These are phyloP conservation scores for Tausonia pullulans DNA, from an alignment of 1,284 basidiomycete genomes.

Conservation along the genomic window DNA sequence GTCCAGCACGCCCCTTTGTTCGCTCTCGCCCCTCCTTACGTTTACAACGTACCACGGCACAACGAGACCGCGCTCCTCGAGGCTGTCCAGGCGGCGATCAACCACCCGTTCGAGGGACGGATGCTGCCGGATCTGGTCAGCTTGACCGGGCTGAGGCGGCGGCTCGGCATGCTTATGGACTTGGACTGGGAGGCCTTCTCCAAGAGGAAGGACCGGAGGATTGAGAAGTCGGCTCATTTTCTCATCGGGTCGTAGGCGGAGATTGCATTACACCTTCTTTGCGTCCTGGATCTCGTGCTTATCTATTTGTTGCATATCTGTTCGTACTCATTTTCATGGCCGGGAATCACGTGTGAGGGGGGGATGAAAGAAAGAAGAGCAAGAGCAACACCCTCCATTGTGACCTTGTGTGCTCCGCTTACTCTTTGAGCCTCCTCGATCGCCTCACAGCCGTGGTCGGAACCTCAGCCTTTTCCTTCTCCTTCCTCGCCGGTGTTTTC, in stretches of 20 bases:
- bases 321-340: too few species aligned
- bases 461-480: too few species aligned
- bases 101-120: slow-evolving; percentile 1
- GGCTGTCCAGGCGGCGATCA: neutral
- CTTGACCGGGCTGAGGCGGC: neutral
- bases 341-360: too few species aligned
- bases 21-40: neutral
- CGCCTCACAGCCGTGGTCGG: neutral
- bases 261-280: too few species aligned
- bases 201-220: neutral
- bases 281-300: too few species aligned
- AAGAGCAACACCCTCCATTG: too few species aligned
- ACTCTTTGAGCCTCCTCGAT: neutral
- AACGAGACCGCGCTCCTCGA: neutral
- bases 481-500: neutral
- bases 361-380: too few species aligned
- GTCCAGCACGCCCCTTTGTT: neutral
- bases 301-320: too few species aligned
- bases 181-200: slow-evolving; percentile 2
- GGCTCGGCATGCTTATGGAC: neutral
- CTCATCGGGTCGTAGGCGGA: too few species aligned
- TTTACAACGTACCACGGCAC: slow-evolving; percentile 1
- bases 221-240: neutral
- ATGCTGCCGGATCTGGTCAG: slow-evolving; percentile 1
- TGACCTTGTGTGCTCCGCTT: neutral